Base-by-base conservation (phyloP, 2,329 filamentous ascomycete species). In the Penicillium sp. region DNA sequence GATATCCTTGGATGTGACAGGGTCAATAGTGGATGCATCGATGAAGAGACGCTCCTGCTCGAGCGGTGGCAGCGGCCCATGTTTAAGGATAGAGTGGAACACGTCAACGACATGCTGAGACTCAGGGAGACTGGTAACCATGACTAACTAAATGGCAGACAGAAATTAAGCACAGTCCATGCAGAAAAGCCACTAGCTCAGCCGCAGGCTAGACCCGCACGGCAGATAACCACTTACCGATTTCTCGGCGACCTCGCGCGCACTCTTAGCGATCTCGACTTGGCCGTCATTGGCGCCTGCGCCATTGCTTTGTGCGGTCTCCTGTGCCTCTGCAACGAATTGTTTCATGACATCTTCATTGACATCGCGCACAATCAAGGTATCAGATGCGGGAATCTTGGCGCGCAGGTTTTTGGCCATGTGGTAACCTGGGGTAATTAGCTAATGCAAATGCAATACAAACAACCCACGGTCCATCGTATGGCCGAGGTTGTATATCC, bases 11-110 rank as follows among this genome's bases (percentile, higher is more conserved):
- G 92, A 97, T 2, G 92, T 91, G 33, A 86, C 86, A 0, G 92
- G 92, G 75, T 97, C 94, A 70, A 99, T 97, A 16, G 94, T 99
- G 4, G 93, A 97, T 75, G 90, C 93, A 75, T 99, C 94, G 70
- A 99, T 94, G 74, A 96, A 97, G 57, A 97, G 78, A 39, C 92
- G 87, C 57, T 87, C 79, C 50, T 81, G 82, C 40, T 79, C 77
- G 2, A 80, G 69, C 33, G 74, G 74, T 7, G 82, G 78, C 5
- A 87, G 79, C 4, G 68, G 58, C 6, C 81, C 78, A 2, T 82
- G 78, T 46, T 84, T 81, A 44, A 96, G 80, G 71, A 97, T 92
- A 53, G 87, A 82, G 46, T 85, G 79, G 74, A 92, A 97, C 39
- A 96, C 91, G 50, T 84, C 83, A 70, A 89, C 88, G 56, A 97